Evolutionary conservation across 495 filamentous ascomycete species (phyloP), one percentile per base, ranked within the genome.

Genomic region (Podospora didyma): DNA sequence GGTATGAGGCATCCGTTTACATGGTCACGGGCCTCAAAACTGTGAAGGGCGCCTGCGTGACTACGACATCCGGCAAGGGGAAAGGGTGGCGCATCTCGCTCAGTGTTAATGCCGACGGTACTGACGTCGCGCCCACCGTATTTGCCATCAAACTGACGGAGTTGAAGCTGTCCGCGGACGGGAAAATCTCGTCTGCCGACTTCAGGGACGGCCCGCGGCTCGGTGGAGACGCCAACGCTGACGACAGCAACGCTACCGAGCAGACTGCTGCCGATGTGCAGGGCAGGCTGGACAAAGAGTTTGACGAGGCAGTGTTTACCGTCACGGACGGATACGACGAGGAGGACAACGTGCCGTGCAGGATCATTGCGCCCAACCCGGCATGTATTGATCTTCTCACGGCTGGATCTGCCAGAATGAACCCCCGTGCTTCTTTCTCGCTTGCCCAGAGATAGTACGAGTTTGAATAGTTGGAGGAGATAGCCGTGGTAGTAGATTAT

Each of bases 1-100:
- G 51, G 6, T 46, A 52, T 31, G 42, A 51, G 34, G 39, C 47
- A 14, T 19, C 56, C 9, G 37, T 62, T 19, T 62, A 55, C 45
- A 55, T 62, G 56, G 42, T 62, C 17, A 59, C 42, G 2, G 60
- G 56, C 0, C 4, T 59, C 51, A 62, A 62, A 51, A 51, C 51
- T 1, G 26, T 59, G 22, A 24, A 22, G 2, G 60, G 60, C 39
- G 60, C 52, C 7, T 14, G 52, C 37, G 58, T 60, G 47, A 56
- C 46, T n/a, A 23, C 37, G 1, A 5, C 37, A 10, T 60, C 58
- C 17, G 16, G 52, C 22, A 50, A 31, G 51, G 52, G 52, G 0
- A 44, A 5, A 7, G 58, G 46, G 14, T 60, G 58, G 58, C 46
- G 42, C 17, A 23, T 60, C 10, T 19, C 11, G 7, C 21, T 55